Evolutionary conservation across 805 yeast genomes (phyloP).

Genomic region (Wickerhamiella allomyrinae): DNA sequence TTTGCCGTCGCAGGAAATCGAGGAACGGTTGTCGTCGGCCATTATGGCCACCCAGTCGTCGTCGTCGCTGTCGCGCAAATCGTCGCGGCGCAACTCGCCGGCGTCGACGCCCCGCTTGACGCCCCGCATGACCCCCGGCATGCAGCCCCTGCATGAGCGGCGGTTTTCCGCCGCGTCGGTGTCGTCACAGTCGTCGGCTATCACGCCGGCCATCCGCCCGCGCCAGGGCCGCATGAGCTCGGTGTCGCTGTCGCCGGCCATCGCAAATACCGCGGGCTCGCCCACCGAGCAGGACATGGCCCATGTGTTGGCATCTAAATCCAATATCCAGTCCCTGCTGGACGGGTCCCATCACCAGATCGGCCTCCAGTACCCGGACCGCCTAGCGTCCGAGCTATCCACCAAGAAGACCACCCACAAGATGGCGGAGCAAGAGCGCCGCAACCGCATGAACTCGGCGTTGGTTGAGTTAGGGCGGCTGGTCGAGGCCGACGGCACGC

Average conservation of each 20-base stretch:
- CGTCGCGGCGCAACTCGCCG: background rate
- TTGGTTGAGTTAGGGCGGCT: slow-evolving; percentile 56
- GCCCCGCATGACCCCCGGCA: background rate
- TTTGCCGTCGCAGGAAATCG: background rate
- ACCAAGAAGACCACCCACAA: slow-evolving; percentile 64
- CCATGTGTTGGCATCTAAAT: slow-evolving; percentile 24
- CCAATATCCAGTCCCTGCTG: slow-evolving; percentile 30
- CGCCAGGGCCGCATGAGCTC: background rate
- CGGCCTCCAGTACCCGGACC: slow-evolving; percentile 30
- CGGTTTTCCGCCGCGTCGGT: background rate
- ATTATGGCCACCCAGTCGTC: background rate
- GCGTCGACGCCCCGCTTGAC: background rate
- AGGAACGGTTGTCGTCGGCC: slow-evolving; percentile 1
- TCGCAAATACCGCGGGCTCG: background rate
- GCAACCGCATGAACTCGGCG: slow-evolving; percentile 84
- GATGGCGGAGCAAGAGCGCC: slow-evolving; percentile 89
- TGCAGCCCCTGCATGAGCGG: background rate
- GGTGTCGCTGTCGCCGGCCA: slow-evolving; percentile 1
- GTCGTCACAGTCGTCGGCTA: background rate
- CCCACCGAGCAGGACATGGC: slow-evolving; percentile 1
- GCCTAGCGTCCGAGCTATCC: slow-evolving; percentile 26
- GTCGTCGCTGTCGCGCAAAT: background rate
- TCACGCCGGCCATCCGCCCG: background rate
- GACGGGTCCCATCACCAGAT: slow-evolving; percentile 31
- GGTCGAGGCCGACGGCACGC: slow-evolving; percentile 34